Percentiles rank a stretch among this genome's conserved stretches.
phyloP scores from a whole-genome alignment of 176 grass and related monocot genomes.

The Carex littledalei region DNA sequence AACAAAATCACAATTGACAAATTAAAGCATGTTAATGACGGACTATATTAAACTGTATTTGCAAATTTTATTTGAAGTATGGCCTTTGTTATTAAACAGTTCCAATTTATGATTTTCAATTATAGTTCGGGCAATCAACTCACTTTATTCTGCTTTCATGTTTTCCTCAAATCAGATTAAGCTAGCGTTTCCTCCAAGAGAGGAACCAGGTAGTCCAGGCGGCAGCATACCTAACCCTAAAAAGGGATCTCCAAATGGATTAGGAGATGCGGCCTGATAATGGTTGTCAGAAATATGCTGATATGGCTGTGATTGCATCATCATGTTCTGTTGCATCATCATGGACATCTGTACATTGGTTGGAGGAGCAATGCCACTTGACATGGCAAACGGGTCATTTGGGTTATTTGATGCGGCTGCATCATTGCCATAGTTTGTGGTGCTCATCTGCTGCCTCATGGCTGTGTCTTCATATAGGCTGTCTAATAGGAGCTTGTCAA shows the following conservation, averaged over 20 bases:
- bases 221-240: conserved; percentile 12
- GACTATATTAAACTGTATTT: background rate
- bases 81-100: background rate
- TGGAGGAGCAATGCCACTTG: conserved; percentile 35
- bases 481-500: conserved; percentile 62
- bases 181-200: conserved; percentile 36
- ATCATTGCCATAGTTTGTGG: conserved; percentile 2
- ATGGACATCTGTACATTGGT: conserved; percentile 56
- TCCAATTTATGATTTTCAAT: background rate
- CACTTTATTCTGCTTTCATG: background rate
- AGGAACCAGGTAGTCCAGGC: background rate
- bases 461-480: conserved; percentile 58
- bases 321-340: conserved; percentile 45
- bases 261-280: conserved; percentile 22
- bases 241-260: conserved; percentile 48
- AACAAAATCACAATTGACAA: background rate
- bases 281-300: background rate
- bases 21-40: background rate
- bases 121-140: background rate
- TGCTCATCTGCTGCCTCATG: conserved; percentile 29
- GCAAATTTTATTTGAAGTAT: background rate
- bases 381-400: conserved; percentile 62
- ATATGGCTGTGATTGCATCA: conserved; percentile 37
- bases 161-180: conserved; percentile 44
- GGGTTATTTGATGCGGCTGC: background rate